Conservation (phyloP, 305 asterid species). For the Petunia hybrid region DNA sequence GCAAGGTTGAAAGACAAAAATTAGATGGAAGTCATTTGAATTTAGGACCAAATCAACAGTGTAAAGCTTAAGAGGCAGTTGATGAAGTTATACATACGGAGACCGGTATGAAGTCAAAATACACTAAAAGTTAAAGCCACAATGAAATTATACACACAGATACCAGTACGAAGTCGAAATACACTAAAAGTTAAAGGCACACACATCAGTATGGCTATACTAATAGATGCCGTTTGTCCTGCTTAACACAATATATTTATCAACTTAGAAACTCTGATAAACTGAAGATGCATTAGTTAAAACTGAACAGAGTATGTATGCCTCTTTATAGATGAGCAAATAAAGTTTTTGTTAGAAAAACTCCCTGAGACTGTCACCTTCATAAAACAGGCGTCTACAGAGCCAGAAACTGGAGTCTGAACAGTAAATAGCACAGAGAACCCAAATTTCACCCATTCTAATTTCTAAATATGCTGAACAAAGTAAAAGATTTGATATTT, state of each 20-base stretch:
- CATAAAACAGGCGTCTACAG: slow-evolving; percentile 7
- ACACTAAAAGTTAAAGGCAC: background rate
- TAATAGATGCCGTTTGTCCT: slow-evolving; percentile 16
- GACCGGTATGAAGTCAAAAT: background rate
- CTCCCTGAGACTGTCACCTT: background rate
- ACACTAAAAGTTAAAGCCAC: background rate
- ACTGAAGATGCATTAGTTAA: background rate
- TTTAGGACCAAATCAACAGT: background rate
- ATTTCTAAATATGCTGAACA: background rate
- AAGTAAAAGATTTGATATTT: background rate
- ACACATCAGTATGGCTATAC: slow-evolving; percentile 7
- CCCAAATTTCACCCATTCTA: background rate
- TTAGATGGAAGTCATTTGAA: background rate
- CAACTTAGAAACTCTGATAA: background rate
- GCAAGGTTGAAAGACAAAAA: background rate
- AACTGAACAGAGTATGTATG: background rate
- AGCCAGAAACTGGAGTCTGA: slow-evolving; percentile 7
- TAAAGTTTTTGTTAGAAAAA: background rate
- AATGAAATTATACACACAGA: background rate
- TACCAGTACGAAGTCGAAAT: no score
- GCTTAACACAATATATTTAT: background rate
- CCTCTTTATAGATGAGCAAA: slow-evolving; percentile 19
- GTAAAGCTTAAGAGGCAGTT: background rate
- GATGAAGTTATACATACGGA: background rate
- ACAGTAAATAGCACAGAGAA: slow-evolving; percentile 16